Evolutionary conservation across 2,329 filamentous ascomycete species (phyloP).

Genomic region (Epichloe scottii): DNA sequence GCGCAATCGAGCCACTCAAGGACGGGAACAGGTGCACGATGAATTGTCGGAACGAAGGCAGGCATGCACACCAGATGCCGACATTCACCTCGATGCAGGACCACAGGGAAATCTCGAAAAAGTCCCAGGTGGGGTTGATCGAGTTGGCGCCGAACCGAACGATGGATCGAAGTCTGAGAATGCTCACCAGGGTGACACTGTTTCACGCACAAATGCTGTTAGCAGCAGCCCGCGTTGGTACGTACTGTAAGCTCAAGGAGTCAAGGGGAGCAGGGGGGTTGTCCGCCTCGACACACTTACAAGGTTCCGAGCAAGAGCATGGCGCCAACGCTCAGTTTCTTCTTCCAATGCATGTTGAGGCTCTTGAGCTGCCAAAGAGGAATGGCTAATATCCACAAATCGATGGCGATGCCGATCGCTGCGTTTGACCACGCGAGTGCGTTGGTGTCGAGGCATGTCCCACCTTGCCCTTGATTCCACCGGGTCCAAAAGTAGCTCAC

Average conservation of each 20-base stretch:
- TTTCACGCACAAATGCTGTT: background rate
- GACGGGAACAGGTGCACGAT: conserved; percentile 7
- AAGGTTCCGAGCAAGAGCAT: conserved; percentile 30
- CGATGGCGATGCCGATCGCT: conserved; percentile 25
- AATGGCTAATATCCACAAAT: conserved; percentile 26
- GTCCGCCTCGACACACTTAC: conserved; percentile 9
- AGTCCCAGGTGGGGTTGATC: conserved; percentile 15
- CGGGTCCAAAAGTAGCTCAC: conserved; percentile 26
- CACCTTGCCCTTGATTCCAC: conserved; percentile 24
- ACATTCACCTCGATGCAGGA: conserved; percentile 15
- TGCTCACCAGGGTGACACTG: conserved; percentile 15
- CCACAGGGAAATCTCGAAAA: conserved; percentile 14
- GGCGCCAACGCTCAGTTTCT: conserved; percentile 25
- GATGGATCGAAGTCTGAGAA: conserved; percentile 12
- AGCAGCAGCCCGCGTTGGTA: too few relatives aligned
- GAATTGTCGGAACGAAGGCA: conserved; percentile 1
- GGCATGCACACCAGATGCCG: conserved; percentile 13
- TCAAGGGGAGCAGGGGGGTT: too few relatives aligned
- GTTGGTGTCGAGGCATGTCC: conserved; percentile 25
- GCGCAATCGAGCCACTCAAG: background rate
- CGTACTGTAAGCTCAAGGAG: too few relatives aligned
- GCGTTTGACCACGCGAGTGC: conserved; percentile 26
- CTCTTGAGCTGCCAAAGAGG: conserved; percentile 23
- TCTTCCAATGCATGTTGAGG: conserved; percentile 20
- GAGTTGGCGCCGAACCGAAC: conserved; percentile 10